Percentiles rank a stretch among this genome's conserved stretches.
Conservation (phyloP, 2,329 filamentous ascomycete species). For the Sporothrix dimorphospora region DNA sequence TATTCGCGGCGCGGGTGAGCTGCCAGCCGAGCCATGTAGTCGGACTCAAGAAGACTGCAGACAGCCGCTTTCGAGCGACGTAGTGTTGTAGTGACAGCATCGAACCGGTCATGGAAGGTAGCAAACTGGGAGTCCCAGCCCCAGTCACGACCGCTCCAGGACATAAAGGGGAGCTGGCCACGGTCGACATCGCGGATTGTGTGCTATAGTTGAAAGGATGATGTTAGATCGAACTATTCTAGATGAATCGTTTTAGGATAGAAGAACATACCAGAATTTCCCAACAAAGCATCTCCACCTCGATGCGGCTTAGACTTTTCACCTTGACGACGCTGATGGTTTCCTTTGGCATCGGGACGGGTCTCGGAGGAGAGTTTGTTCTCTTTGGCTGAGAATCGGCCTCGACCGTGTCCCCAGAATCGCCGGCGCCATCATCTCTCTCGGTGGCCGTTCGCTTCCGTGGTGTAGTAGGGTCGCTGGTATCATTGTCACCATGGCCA, state of each 20-base stretch:
- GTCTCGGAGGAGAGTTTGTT: background rate
- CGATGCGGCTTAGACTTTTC: slow-evolving; percentile 32
- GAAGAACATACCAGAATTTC: slow-evolving; percentile 30
- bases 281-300: slow-evolving; percentile 35
- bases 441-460: background rate
- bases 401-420: background rate
- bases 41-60: slow-evolving; percentile 33
- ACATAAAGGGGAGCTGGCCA: slow-evolving; percentile 31
- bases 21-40: slow-evolving; percentile 32
- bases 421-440: background rate
- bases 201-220: background rate
- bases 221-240: background rate
- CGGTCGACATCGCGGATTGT: slow-evolving; percentile 30
- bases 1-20: slow-evolving; percentile 33
- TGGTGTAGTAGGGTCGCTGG: background rate
- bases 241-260: no score
- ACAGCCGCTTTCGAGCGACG: slow-evolving; percentile 34
- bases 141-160: slow-evolving; percentile 35
- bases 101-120: slow-evolving; percentile 31
- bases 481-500: background rate
- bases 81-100: slow-evolving; percentile 30
- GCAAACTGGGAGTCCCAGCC: slow-evolving; percentile 30
- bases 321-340: slow-evolving; percentile 34
- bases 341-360: slow-evolving; percentile 25
- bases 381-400: background rate